Evolutionary conservation across 1,139 yeast genomes (phyloP), one percentile per base, ranked within the genome.

Genomic region (Dujonia santamariae): DNA sequence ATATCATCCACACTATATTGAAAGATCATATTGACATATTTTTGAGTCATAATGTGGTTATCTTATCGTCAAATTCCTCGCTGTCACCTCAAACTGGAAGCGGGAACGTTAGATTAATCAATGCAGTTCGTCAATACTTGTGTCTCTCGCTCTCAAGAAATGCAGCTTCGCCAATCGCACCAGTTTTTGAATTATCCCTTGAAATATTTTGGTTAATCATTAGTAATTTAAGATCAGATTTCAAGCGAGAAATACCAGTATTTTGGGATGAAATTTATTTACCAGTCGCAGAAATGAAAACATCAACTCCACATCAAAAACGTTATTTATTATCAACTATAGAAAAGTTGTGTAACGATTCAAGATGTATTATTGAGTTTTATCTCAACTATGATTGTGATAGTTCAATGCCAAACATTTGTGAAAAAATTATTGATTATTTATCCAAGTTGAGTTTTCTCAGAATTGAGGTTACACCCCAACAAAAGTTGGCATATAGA

Each of bases 371-470:
- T 40, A 87, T 94, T 40, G 99, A 94, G 59, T 78, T 92, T 43
- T 94, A 90, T 53, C 72, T 94, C 50, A 94, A 94, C 56, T 94
- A 92, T 57, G 99, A 94, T 57, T 94, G 99, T 63, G 96, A 88
- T 54, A 73, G 83, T 13, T 67, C 76, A 5, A 76, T 83, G 72
- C 86, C 95, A 31, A 92, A 92, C 54, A 72, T 90, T 34, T 87
- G 92, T 56, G 98, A 94, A 58, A 72, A 78, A 36, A 65, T 86
- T 26, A 77, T 88, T 37, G 92, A 87, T 46, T 81, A 84, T 46
- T 67, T 92, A 45, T 84, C 95, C 4, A 78, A 75, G 45, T 62
- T 84, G 39, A 81, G 96, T 0, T 66, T 85, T 29, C 71, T 82
- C 1, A 72, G 88, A 42, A 81, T 84, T 4, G 94, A 82, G 17